These are phyloP conservation scores for Leucogyrophana mollusca DNA, from an alignment of 768 basidiomycete species.

Conservation along the genomic window DNA sequence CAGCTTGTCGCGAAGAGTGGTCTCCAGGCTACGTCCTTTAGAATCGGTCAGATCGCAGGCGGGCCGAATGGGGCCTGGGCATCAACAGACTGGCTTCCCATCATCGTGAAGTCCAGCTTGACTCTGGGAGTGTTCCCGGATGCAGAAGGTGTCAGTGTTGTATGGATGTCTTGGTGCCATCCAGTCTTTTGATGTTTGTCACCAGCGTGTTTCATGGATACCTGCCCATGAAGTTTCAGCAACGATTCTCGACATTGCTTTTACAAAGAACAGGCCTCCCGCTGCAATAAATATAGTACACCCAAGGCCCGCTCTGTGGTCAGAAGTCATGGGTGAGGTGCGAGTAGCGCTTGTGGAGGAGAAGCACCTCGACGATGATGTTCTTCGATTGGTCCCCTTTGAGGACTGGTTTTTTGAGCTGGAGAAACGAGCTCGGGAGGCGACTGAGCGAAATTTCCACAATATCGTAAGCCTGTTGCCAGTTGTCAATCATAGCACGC, in stretches of 20 bases:
- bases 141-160: constrained; percentile 35
- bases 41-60: constrained; percentile 48
- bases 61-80: constrained; percentile 42
- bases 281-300: constrained; percentile 37
- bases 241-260: constrained; percentile 29
- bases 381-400: constrained; percentile 33
- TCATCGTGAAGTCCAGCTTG: constrained; percentile 36
- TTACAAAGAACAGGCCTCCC: constrained; percentile 12
- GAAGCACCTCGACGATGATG: neutral
- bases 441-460: constrained; percentile 24
- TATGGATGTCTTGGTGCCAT: no score
- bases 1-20: constrained; percentile 39
- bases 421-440: constrained; percentile 15
- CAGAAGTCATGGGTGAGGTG: constrained; percentile 24
- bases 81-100: constrained; percentile 46
- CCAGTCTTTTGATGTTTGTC: no score
- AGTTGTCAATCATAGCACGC: neutral
- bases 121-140: constrained; percentile 24
- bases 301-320: constrained; percentile 35
- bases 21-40: constrained; percentile 33
- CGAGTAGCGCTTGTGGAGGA: constrained; percentile 15
- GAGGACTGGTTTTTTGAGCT: constrained; percentile 33
- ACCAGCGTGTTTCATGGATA: constrained; percentile 43
- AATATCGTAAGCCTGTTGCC: constrained; percentile 29
- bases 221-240: constrained; percentile 38